These are phyloP conservation scores for Lecanicillium sp. DNA, from an alignment of 2,329 filamentous ascomycete species.

Conservation along the genomic window DNA sequence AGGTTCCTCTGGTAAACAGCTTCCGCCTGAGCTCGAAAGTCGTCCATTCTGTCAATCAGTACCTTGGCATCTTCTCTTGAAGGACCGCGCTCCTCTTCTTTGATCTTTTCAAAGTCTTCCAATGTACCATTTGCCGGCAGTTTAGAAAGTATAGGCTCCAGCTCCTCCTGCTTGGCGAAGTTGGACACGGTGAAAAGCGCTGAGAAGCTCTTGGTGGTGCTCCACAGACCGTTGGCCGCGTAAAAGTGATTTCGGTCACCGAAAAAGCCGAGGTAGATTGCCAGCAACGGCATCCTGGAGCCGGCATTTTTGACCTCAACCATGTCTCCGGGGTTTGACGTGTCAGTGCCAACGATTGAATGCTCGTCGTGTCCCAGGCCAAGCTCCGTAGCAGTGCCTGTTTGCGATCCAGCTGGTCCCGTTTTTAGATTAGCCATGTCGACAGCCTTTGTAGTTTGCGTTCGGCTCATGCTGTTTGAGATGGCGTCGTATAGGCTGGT, in stretches of 20 bases:
- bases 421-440: neutral
- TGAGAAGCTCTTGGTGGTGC: conserved; percentile 35
- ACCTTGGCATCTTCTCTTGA: conserved; percentile 35
- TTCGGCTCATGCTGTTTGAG: conserved; percentile 26
- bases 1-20: conserved; percentile 43
- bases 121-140: conserved; percentile 24
- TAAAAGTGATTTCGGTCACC: conserved; percentile 50
- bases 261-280: conserved; percentile 46
- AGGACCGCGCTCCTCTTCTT: conserved; percentile 34
- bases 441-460: neutral
- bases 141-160: conserved; percentile 32
- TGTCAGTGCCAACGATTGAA: conserved; percentile 10
- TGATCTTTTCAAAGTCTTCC: conserved; percentile 28
- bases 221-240: conserved; percentile 45
- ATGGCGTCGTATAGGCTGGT: conserved; percentile 16
- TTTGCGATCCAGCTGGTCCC: neutral
- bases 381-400: conserved; percentile 4
- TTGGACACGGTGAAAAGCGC: conserved; percentile 44
- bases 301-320: conserved; percentile 29
- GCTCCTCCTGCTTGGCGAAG: conserved; percentile 37
- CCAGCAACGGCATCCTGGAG: conserved; percentile 43
- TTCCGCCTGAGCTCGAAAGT: conserved; percentile 38
- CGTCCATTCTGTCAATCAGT: conserved; percentile 42
- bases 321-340: conserved; percentile 16
- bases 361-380: conserved; percentile 7